Conservation (phyloP, 2,329 filamentous ascomycete species). For the Penicillium sp. region DNA sequence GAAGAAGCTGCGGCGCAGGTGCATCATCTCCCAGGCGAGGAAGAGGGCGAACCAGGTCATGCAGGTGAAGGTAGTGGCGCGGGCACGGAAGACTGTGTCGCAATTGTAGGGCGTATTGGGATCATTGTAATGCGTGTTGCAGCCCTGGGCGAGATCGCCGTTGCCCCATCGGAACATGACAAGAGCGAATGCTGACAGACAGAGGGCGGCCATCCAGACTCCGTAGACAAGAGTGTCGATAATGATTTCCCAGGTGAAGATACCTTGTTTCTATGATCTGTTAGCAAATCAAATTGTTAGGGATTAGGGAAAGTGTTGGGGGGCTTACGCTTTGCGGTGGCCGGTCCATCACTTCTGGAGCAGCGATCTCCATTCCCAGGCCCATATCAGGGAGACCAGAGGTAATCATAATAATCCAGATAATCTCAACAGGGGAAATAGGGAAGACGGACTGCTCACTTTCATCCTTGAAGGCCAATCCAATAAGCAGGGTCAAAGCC, state of each 20-base stretch:
- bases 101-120: constrained; percentile 43
- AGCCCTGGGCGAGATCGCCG: constrained; percentile 57
- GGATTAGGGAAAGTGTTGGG: too few species aligned
- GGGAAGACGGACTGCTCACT: constrained; percentile 76
- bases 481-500: constrained; percentile 75
- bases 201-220: constrained; percentile 70
- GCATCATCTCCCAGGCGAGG: constrained; percentile 74
- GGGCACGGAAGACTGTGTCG: constrained; percentile 65
- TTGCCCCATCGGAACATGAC: constrained; percentile 62
- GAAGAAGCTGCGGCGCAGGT: constrained; percentile 72
- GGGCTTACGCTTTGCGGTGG: constrained; percentile 61
- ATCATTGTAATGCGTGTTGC: constrained; percentile 56
- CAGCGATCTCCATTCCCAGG: constrained; percentile 73
- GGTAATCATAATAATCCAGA: constrained; percentile 95
- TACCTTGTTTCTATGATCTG: constrained; percentile 52
- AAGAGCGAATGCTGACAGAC: constrained; percentile 60
- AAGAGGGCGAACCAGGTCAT: constrained; percentile 75
- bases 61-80: constrained; percentile 70
- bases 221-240: constrained; percentile 79
- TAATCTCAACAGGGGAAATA: constrained; percentile 77
- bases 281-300: constrained; percentile 7
- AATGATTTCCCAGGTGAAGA: constrained; percentile 76
- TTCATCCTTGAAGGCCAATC: constrained; percentile 74
- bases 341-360: constrained; percentile 72
- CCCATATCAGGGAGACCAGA: constrained; percentile 86